Conservation (phyloP, 768 basidiomycete species). For the Tylopilus vinaceipallidus region DNA sequence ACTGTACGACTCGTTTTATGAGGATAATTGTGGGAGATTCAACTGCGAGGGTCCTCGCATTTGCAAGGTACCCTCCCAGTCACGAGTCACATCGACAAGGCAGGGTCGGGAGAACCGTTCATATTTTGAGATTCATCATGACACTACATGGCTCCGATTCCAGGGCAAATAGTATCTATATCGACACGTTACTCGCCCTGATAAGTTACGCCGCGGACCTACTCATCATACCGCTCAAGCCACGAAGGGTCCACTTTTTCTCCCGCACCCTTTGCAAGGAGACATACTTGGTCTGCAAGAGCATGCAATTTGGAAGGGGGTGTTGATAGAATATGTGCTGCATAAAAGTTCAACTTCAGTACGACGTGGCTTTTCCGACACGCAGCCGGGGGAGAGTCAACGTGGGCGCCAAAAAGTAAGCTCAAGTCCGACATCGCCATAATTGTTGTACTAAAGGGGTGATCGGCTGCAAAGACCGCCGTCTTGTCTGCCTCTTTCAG, state of each 20-base stretch:
- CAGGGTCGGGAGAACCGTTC: not conserved
- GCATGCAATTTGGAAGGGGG: slow-evolving; percentile 40
- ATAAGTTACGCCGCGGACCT: not conserved
- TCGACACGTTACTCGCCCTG: not conserved
- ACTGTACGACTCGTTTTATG: not conserved
- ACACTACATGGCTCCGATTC: not conserved
- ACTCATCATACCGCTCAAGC: not conserved
- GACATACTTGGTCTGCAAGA: slow-evolving; percentile 42
- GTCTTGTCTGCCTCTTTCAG: not conserved
- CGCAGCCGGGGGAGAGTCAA: not conserved
- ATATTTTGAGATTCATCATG: not conserved
- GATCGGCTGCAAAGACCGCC: slow-evolving; percentile 4
- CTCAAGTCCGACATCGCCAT: slow-evolving; percentile 28
- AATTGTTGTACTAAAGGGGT: slow-evolving; percentile 16
- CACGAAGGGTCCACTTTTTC: slow-evolving; percentile 11
- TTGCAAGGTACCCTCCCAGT: slow-evolving; percentile 22
- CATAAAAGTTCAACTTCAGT: slow-evolving; percentile 70
- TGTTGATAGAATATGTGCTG: slow-evolving; percentile 55
- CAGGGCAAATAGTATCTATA: not conserved
- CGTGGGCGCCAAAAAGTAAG: slow-evolving; percentile 17
- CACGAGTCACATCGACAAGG: not conserved
- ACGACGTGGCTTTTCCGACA: slow-evolving; percentile 35
- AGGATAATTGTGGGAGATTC: slow-evolving; percentile 12
- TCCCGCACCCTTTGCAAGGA: slow-evolving; percentile 27
- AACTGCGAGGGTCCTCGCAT: slow-evolving; percentile 28